Base-by-base conservation (phyloP, 2,329 filamentous ascomycete species). In the Sporothrix protearum region DNA sequence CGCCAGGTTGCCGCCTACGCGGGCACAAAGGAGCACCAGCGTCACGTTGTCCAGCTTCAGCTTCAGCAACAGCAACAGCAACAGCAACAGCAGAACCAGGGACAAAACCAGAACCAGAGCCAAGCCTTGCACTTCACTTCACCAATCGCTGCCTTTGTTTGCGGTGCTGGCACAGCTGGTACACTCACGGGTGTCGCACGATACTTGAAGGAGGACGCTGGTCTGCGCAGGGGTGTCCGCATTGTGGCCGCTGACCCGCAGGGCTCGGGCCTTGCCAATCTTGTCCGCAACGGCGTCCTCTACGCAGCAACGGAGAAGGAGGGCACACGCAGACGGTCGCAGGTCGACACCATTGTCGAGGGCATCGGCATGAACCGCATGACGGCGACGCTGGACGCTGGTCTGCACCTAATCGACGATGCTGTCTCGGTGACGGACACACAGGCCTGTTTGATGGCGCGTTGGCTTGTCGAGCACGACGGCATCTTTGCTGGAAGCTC, bases 271-370 rank as follows among this genome's bases (percentile, higher is more conserved):
- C 83, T 99, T 33, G 97, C 92, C 84, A 97, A 99, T 82, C 92
- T 93, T 78, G 86, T 99, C 75, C 91, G 91, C 76, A 92, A 96
- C 80, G 96, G 95, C 5, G 96, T 99, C 73, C 97, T 99, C 93
- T 99, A 97, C 81, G 92, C 94, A 73, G 78, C 86, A 0, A 96
- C 92, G 39, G 96, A 99, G 82, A 88, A 87, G 75, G 96, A 99
- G 84, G 96, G 96, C 3, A 98, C 95, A 14, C 86, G 96, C 16
- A 87, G 96, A 66, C 86, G 96, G 72, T 90, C 92, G 77, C 96
- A 99, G 81, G 93, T 99, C 69, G 96, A 99, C 82, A 94, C 91
- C 4, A 93, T 99, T 75, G 93, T 99, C 36, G 96, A 99, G 81
- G 96, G 96, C 1, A 93, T 99, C 75, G 96, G 96, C 1, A 92